Conservation (phyloP, 495 filamentous ascomycete species). For the Rusavskia elegans region DNA sequence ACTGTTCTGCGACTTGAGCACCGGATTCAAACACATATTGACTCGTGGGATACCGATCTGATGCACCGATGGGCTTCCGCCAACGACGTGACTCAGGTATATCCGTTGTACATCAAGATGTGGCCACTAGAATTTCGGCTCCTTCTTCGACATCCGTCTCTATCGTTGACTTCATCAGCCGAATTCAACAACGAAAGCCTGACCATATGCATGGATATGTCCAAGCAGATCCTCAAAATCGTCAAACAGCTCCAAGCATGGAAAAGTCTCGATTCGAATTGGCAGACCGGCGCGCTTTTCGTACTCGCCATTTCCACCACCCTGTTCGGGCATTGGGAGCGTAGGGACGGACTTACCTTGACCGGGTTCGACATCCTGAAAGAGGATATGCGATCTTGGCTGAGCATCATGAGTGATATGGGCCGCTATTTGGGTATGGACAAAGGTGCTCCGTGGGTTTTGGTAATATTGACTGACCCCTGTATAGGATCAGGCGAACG, state of each 20-base stretch:
- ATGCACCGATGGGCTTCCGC: constrained; percentile 23
- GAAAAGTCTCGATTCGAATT: constrained; percentile 64
- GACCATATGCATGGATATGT: constrained; percentile 48
- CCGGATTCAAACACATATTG: constrained; percentile 37
- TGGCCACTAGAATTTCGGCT: constrained; percentile 31
- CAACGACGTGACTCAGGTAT: constrained; percentile 32
- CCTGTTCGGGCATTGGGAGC: constrained; percentile 52
- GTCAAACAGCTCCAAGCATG: constrained; percentile 42
- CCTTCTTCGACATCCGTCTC: constrained; percentile 53
- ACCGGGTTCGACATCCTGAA: constrained; percentile 38
- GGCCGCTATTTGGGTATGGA: constrained; percentile 44
- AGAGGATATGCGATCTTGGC: constrained; percentile 53
- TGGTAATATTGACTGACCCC: neutral
- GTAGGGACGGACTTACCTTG: constrained; percentile 37
- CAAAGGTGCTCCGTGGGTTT: neutral
- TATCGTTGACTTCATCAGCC: constrained; percentile 43
- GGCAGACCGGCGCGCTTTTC: constrained; percentile 56
- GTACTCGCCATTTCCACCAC: constrained; percentile 58
- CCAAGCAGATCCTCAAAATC: constrained; percentile 43
- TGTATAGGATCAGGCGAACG: constrained; percentile 22
- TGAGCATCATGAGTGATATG: constrained; percentile 48
- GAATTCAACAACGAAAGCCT: constrained; percentile 49
- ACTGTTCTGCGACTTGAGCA: constrained; percentile 44
- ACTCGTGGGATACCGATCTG: constrained; percentile 40
- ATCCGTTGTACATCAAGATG: constrained; percentile 28